Conservation (phyloP, 768 basidiomycete species). For the Pulveroboletus sp. region DNA sequence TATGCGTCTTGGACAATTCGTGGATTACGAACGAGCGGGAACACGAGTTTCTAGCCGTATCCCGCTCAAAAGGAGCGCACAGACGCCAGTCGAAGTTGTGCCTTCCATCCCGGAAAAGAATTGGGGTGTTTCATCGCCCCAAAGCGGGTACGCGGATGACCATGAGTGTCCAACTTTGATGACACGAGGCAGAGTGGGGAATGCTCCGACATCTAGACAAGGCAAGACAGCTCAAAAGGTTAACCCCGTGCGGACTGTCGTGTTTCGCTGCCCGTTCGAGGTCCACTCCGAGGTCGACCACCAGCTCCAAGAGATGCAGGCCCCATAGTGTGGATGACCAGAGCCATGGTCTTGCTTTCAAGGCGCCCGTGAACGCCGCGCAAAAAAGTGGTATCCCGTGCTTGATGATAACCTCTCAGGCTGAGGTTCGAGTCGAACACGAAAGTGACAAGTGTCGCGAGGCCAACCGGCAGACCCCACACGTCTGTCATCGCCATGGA, state of each 20-base stretch:
- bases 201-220: background rate
- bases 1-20: slow-evolving; percentile 7
- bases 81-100: slow-evolving; percentile 15
- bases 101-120: slow-evolving; percentile 14
- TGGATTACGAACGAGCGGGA: slow-evolving; percentile 16
- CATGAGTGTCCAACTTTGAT: background rate
- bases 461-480: slow-evolving; percentile 22
- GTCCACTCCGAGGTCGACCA: no score
- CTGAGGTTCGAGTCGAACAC: slow-evolving; percentile 41
- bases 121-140: slow-evolving; percentile 10
- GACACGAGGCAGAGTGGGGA: slow-evolving; percentile 27
- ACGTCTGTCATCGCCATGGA: slow-evolving; percentile 35
- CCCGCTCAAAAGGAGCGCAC: slow-evolving; percentile 24
- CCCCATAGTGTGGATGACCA: no score
- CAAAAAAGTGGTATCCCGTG: no score
- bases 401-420: no score
- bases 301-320: no score
- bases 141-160: background rate
- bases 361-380: no score
- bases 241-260: no score
- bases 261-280: no score
- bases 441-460: background rate
- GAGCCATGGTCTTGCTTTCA: no score
- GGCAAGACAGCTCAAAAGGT: background rate
- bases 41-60: slow-evolving; percentile 22